These are phyloP conservation scores for Penicillium capsulatum DNA, from an alignment of 2,329 filamentous ascomycete species.

Conservation along the genomic window DNA sequence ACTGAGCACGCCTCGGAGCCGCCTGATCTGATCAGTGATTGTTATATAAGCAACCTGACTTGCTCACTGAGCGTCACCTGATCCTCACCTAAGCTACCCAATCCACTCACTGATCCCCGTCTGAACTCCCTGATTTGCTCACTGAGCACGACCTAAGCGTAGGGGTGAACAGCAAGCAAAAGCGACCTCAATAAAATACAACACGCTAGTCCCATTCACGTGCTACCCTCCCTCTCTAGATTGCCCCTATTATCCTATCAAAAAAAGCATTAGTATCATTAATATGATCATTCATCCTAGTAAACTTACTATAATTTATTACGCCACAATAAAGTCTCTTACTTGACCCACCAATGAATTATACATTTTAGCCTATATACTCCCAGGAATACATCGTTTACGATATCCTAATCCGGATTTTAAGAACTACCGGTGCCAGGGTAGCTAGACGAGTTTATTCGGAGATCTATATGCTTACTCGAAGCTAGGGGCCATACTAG, in stretches of 20 bases:
- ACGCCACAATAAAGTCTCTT: neutral
- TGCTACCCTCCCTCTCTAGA: neutral
- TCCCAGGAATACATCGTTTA: neutral
- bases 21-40: constrained; percentile 1
- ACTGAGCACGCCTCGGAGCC: too few species aligned
- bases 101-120: constrained; percentile 4
- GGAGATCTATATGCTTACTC: neutral
- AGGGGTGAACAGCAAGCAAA: neutral
- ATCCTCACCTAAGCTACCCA: neutral
- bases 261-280: constrained; percentile 30
- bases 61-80: neutral
- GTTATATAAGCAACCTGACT: constrained; percentile 1
- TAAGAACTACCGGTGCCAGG: neutral
- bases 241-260: neutral
- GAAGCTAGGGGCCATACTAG: too few species aligned
- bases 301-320: neutral
- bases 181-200: constrained; percentile 1
- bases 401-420: neutral
- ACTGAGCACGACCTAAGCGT: neutral
- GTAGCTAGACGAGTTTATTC: neutral
- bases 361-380: neutral
- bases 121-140: neutral
- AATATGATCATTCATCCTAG: neutral
- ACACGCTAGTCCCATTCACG: neutral
- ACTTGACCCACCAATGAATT: neutral